Evolutionary conservation across 2,329 filamentous ascomycete genomes (phyloP).

Genomic region (Xylariaceae sp.): DNA sequence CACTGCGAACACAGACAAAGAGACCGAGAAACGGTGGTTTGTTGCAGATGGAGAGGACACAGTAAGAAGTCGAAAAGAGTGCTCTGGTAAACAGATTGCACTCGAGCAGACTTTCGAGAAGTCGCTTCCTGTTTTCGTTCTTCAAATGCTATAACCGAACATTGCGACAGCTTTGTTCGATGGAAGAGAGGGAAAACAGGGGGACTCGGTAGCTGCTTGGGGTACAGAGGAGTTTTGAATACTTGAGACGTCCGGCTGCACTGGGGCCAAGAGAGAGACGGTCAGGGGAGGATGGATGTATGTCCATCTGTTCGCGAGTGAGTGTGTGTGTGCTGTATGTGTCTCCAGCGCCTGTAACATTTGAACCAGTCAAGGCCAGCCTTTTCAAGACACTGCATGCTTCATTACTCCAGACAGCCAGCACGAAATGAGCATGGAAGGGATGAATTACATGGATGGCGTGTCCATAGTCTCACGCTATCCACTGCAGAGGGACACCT

Average conservation of each 20-base stretch:
- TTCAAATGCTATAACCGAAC: constrained; percentile 61
- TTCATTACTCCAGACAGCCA: constrained; percentile 13
- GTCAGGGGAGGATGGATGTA: constrained; percentile 28
- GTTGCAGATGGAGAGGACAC: constrained; percentile 25
- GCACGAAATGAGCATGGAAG: constrained; percentile 22
- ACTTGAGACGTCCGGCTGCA: constrained; percentile 28
- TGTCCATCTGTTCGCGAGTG: constrained; percentile 18
- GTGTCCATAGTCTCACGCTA: constrained; percentile 5
- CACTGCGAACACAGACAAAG: constrained; percentile 47
- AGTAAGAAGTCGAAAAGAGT: constrained; percentile 21
- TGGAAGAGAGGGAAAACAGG: constrained; percentile 47
- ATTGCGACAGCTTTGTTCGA: constrained; percentile 60
- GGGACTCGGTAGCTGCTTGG: constrained; percentile 37
- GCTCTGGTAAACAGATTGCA: constrained; percentile 37
- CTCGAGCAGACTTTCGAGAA: constrained; percentile 59
- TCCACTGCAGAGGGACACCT: neutral
- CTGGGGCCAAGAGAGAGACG: constrained; percentile 30
- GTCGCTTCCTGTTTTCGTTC: constrained; percentile 52
- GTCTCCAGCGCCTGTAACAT: constrained; percentile 22
- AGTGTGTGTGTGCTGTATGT: constrained; percentile 26
- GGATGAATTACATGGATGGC: neutral
- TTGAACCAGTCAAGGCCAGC: constrained; percentile 18
- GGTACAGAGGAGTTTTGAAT: constrained; percentile 45
- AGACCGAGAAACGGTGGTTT: constrained; percentile 18
- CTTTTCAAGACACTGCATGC: constrained; percentile 25